Conservation (phyloP, 305 asterid species). For the Fraxinus platypoda region DNA sequence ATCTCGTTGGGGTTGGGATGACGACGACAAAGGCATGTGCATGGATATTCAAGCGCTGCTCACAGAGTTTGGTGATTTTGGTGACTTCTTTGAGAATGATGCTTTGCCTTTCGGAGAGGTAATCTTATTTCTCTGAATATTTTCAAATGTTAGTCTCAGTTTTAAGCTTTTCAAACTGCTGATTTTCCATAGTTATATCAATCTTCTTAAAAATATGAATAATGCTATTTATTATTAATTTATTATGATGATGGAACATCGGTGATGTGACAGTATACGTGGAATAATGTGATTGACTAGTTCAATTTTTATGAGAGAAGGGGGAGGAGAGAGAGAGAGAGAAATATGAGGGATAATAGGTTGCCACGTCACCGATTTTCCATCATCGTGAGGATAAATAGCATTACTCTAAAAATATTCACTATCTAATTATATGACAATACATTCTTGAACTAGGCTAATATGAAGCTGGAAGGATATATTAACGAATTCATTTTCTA, state of each 20-base stretch:
- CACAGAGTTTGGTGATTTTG: slow-evolving; percentile 97
- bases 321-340: background rate
- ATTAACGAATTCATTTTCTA: background rate
- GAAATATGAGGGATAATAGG: background rate
- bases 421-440: background rate
- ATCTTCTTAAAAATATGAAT: background rate
- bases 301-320: no score
- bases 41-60: slow-evolving; percentile 90
- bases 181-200: slow-evolving; percentile 4
- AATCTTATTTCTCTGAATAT: slow-evolving; percentile 18
- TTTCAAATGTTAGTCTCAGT: background rate
- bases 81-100: slow-evolving; percentile 93
- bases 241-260: background rate
- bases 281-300: background rate
- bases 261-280: background rate
- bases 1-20: slow-evolving; percentile 92
- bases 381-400: no score
- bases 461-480: background rate
- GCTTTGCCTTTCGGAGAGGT: slow-evolving; percentile 96
- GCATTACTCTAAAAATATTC: background rate
- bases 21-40: slow-evolving; percentile 74
- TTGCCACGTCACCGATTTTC: background rate
- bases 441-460: background rate
- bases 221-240: no score
- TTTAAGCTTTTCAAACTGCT: slow-evolving; percentile 8